Conservation (phyloP, 306 rosid genomes). For the Quercus variabilis region DNA sequence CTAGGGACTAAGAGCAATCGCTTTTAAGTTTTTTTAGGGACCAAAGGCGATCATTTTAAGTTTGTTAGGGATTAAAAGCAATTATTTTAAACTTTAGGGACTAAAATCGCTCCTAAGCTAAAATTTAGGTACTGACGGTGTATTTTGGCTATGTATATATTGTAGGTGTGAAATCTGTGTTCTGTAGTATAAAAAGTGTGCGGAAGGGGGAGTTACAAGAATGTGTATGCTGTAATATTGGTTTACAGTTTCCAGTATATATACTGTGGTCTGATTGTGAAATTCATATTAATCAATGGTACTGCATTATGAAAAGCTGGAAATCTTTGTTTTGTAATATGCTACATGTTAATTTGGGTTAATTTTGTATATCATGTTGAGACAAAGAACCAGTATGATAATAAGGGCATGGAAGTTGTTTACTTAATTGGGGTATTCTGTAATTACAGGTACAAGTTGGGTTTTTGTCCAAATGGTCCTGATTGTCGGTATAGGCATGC, state of each 20-base stretch:
- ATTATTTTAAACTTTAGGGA: too few species aligned
- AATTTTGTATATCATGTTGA: background rate
- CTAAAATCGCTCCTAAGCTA: too few species aligned
- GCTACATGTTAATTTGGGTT: background rate
- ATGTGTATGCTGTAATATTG: background rate
- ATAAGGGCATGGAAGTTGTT: conserved; percentile 7
- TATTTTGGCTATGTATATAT: too few species aligned
- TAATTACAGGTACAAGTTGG: conserved; percentile 89
- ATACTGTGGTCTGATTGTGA: background rate
- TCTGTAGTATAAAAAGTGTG: background rate
- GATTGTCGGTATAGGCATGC: conserved; percentile 99
- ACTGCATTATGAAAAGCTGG: background rate
- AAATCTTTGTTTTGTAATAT: background rate
- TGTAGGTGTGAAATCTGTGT: background rate
- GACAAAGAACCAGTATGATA: background rate
- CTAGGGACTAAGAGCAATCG: too few species aligned
- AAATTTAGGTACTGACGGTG: too few species aligned
- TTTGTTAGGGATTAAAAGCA: too few species aligned
- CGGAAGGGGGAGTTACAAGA: background rate
- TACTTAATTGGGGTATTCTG: conserved; percentile 15
- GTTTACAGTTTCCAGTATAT: background rate
- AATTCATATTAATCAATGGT: background rate
- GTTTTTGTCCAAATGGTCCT: conserved; percentile 98
- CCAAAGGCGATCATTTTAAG: too few species aligned
- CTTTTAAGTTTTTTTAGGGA: too few species aligned